Conservation (phyloP, 768 basidiomycete genomes). For the Pulveroboletus frians region DNA sequence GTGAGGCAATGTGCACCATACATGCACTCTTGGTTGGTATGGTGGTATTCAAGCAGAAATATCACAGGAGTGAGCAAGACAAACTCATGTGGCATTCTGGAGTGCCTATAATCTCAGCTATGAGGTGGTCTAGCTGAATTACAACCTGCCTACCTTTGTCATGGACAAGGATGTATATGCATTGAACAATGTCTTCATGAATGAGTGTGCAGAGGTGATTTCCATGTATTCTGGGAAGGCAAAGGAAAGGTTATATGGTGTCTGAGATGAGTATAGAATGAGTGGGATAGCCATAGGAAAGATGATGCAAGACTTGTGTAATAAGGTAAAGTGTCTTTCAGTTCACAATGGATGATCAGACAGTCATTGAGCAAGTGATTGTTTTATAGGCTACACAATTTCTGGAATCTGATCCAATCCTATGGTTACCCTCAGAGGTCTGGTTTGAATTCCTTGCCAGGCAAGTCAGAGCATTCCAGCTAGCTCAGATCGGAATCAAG, state of each 20-base stretch:
- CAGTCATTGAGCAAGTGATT: neutral
- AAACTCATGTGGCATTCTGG: slow-evolving; percentile 9
- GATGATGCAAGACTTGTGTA: neutral
- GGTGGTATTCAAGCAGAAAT: slow-evolving; percentile 11
- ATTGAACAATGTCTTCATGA: slow-evolving; percentile 1
- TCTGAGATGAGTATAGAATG: slow-evolving; percentile 7
- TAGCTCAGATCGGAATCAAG: slow-evolving; percentile 1
- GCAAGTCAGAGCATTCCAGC: neutral
- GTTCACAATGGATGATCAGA: neutral
- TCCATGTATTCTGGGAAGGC: slow-evolving; percentile 2
- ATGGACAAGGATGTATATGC: neutral
- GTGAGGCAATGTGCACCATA: slow-evolving; percentile 4
- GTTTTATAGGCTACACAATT: neutral
- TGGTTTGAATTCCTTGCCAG: slow-evolving; percentile 9
- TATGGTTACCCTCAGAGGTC: neutral
- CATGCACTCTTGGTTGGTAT: slow-evolving; percentile 6
- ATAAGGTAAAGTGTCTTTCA: neutral
- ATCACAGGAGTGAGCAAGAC: neutral
- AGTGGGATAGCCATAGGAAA: neutral
- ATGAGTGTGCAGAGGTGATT: neutral
- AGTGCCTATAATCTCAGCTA: slow-evolving; percentile 16
- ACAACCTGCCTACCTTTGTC: too few relatives aligned
- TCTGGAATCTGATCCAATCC: slow-evolving; percentile 1
- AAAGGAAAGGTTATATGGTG: slow-evolving; percentile 5
- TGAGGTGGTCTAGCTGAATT: slow-evolving; percentile 1